Base-by-base conservation (phyloP, 2,329 filamentous ascomycete genomes). In the Apiospora saccharicola region DNA sequence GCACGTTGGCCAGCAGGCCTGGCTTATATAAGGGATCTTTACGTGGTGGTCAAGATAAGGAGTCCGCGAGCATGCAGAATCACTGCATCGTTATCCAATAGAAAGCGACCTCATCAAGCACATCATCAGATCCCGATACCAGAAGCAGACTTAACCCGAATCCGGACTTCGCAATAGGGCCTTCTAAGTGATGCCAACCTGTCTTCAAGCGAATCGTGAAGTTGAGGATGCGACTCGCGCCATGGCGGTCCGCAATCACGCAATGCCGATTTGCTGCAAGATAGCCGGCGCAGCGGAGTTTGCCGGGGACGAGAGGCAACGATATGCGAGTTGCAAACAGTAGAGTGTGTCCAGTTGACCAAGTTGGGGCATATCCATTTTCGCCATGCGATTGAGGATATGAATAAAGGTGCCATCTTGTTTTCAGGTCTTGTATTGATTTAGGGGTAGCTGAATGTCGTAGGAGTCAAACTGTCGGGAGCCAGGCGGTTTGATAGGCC, bases 161-260 rank as follows among this genome's bases (percentile, higher is more conserved):
- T 24, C 22, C 22, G 22, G 22, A 49, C n/a, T 4, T 1, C 7
- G n/a, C n/a, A 49, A 12, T 1, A 49, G 22, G 4, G 51, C 26
- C 49, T 53, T 53, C 12, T 6, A 57, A 19, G 14, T 10, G 26
- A 19, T 34, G 7, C 13, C 16, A 57, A 57, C 26, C 16, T 26
- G 51, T 19, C 19, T 14, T 34, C 22, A 8, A 14, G 16, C 19
- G 26, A 57, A 7, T 6, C 13, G 26, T 19, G 26, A 8, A 57
- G 51, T 14, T 57, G 51, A 34, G 26, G 26, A 22, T 57, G 51
- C 51, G 3, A 57, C 51, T 57, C 16, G 51, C 51, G 51, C 51
- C 51, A 57, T 57, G 51, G 51, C 26, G 51, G 10, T 57, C 51
- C 26, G 51, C 26, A 57, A 57, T 57, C 26, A 57, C 51, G 51